Base-by-base conservation (phyloP, 2,329 filamentous ascomycete species). In the Apiospora saccharicola region DNA sequence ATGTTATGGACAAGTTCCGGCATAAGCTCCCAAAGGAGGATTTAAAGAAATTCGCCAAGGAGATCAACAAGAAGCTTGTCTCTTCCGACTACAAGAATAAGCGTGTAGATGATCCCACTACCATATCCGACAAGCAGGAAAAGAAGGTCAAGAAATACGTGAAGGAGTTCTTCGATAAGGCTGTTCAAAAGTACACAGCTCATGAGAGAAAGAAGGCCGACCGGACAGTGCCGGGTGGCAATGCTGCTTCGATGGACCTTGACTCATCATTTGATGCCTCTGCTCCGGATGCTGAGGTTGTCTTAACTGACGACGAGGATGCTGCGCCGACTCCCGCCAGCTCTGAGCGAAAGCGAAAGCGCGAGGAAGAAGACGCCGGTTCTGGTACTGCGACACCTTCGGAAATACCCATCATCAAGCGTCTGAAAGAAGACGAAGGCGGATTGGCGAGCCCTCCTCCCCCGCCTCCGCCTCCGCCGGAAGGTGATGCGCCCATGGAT, bases 11-110 rank as follows among this genome's bases (percentile, higher is more conserved):
- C 81, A 96, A 94, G 78, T 98, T 95, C 82, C 93, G 92, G 74
- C 89, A 95, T 78, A 95, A 94, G 82, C 90, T 98, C 30, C 93
- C 94, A 4, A 95, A 93, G 79, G 95, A 98, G 8, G 89, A 91
- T 69, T 80, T 91, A 3, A 92, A 92, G 79, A 87, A 87, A 72
- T 86, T 91, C 68, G 87, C 86, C 71, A 90, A 91, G 77, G 88
- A 92, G 81, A 89, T 96, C 67, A 91, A 91, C 72, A 98, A 98
- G 83, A 97, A 96, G 82, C 89, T 98, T 19, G 95, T 98, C 26
- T 90, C 93, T 24, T 96, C 94, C 0, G 96, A 98, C 81, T 98
- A 94, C 84, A 97, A 97, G 81, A 93, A 96, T 79, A 90, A 91
- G 68, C 92, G 94, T n/a, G 95, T 98, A 13, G 88, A 90, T 67